Base-by-base conservation (phyloP, 2,329 filamentous ascomycete genomes). In the Exutisphaerella laricina region DNA sequence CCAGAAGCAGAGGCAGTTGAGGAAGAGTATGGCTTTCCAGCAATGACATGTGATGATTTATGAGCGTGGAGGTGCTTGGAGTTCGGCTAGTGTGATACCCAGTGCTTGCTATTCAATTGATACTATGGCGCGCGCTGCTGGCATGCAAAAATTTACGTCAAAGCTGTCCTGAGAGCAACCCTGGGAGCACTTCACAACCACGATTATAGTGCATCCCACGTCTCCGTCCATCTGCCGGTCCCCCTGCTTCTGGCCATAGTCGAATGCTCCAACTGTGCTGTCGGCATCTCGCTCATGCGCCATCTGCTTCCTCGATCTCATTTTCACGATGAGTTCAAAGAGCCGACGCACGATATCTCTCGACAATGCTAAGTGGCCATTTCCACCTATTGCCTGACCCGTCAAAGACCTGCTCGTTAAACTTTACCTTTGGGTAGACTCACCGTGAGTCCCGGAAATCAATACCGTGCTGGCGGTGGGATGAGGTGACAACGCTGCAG, bases 1-100 rank as follows among this genome's bases (percentile, higher is more conserved):
- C 55, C 88, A 95, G 66, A 69, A 76, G 60, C 77, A 85, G 64
- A 73, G 82, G 54, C 81, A 85, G 60, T 64, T 86, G 67, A 75
- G 82, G 62, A 85, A 82, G 76, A 85, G 80, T 62, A 82, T 85
- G 77, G 80, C 80, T 49, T 73, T 74, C 28, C 54, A 54, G 31
- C 51, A 41, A 52, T 34, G 31, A 14, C n/a, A n/a, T n/a, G n/a
- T n/a, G n/a, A n/a, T n/a, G n/a, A 26, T 9, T 17, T 4, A 12
- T 12, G 10, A 5, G 29, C 8, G 29, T 4, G 18, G 41, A 38
- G 29, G 12, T n/a, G n/a, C 12, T 41, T 14, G 20, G 13, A n/a
- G 29, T 2, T 23, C 16, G 28, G 12, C 12, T 26, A 33, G 17
- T 14, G 39, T 43, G 41, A 44, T 39, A 44, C 41, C 41, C 41